These are phyloP conservation scores for Magnolia kwangsiensis DNA, from an alignment of 164 flowering plant genomes.

Conservation along the genomic window DNA sequence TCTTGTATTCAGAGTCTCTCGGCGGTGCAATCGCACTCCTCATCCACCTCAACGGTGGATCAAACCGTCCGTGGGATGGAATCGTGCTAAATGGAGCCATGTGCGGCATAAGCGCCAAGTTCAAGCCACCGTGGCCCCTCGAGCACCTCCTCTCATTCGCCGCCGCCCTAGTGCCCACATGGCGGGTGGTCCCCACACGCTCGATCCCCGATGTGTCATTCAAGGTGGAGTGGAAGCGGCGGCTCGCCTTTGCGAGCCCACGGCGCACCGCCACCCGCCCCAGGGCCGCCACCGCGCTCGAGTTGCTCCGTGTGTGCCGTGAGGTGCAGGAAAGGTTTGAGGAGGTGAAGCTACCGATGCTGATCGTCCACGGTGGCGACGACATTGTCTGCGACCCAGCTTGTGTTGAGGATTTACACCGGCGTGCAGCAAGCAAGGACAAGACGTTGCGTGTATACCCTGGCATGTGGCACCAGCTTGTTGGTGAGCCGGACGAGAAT, in stretches of 20 bases:
- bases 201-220: constrained; percentile 65
- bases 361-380: constrained; percentile 72
- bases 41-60: constrained; percentile 49
- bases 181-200: constrained; percentile 86
- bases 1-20: constrained; percentile 86
- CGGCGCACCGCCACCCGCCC: constrained; percentile 48
- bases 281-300: constrained; percentile 80
- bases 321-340: constrained; percentile 66
- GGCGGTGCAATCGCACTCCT: constrained; percentile 91
- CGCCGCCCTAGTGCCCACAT: constrained; percentile 65
- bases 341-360: constrained; percentile 61
- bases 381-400: constrained; percentile 87
- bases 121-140: constrained; percentile 97
- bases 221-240: constrained; percentile 87
- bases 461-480: constrained; percentile 89
- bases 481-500: constrained; percentile 73
- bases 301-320: constrained; percentile 65
- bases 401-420: constrained; percentile 65
- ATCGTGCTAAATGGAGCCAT: constrained; percentile 84
- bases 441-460: constrained; percentile 68
- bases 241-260: constrained; percentile 66
- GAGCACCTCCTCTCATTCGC: constrained; percentile 67
- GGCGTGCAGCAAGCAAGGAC: constrained; percentile 61
- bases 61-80: constrained; percentile 51
- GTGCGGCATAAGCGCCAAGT: constrained; percentile 88